These are phyloP conservation scores for Microcyclospora pomicola DNA, from an alignment of 2,329 filamentous ascomycete genomes.

Conservation along the genomic window DNA sequence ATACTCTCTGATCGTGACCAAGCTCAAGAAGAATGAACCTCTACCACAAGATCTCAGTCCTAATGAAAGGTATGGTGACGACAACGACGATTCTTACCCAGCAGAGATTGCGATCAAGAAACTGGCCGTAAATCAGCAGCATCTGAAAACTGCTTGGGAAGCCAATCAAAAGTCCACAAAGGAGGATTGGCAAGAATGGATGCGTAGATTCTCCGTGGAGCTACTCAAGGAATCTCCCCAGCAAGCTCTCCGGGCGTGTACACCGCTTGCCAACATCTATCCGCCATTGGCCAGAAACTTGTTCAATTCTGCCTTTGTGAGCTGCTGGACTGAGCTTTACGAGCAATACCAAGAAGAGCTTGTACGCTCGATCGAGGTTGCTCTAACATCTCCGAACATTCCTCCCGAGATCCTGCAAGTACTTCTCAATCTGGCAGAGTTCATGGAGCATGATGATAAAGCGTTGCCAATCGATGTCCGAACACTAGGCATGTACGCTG, in stretches of 20 bases:
- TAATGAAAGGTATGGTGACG: slow-evolving; percentile 55
- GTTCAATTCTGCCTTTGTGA: slow-evolving; percentile 98
- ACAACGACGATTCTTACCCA: slow-evolving; percentile 65
- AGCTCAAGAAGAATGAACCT: slow-evolving; percentile 85
- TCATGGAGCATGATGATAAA: slow-evolving; percentile 99
- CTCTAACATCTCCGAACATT: slow-evolving; percentile 88
- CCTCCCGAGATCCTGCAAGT: slow-evolving; percentile 91
- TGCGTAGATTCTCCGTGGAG: slow-evolving; percentile 89
- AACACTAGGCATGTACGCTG: slow-evolving; percentile 84
- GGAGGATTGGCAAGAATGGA: slow-evolving; percentile 99
- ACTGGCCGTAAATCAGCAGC: slow-evolving; percentile 91
- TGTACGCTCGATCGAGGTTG: slow-evolving; percentile 87
- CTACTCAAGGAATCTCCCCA: slow-evolving; percentile 91
- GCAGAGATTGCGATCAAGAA: slow-evolving; percentile 84
- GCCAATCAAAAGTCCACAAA: slow-evolving; percentile 92
- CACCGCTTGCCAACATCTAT: slow-evolving; percentile 79
- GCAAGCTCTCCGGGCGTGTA: slow-evolving; percentile 85
- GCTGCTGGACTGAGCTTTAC: slow-evolving; percentile 96
- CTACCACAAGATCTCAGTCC: slow-evolving; percentile 90
- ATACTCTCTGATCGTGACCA: slow-evolving; percentile 82
- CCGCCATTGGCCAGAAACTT: slow-evolving; percentile 81
- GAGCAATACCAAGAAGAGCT: slow-evolving; percentile 95
- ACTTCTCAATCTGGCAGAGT: slow-evolving; percentile 89
- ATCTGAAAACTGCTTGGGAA: slow-evolving; percentile 94
- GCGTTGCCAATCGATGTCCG: slow-evolving; percentile 94